phyloP scores from a whole-genome alignment of 1,139 yeast species.

The Taphrina sp. region DNA sequence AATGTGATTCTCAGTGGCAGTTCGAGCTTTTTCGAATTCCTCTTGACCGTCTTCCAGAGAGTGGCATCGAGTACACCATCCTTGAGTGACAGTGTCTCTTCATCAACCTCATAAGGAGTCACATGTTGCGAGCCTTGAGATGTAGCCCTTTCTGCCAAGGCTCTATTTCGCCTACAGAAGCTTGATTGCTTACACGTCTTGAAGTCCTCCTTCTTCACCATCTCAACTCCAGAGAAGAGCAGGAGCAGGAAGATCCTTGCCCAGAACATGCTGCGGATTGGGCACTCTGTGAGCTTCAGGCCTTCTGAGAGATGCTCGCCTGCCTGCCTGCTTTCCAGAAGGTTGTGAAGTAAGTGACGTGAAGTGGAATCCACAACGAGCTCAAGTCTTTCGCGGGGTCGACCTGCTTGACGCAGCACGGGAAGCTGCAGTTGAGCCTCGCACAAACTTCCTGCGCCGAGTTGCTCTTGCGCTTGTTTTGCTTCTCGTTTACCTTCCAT shows the following conservation, averaged over 20 bases:
- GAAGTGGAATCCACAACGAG: no score
- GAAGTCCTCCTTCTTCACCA: conserved; percentile 70
- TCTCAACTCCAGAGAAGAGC: conserved; percentile 39
- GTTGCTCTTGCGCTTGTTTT: no score
- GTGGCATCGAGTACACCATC: conserved; percentile 48
- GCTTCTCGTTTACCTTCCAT: no score
- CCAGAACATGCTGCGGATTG: conserved; percentile 1
- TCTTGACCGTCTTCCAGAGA: conserved; percentile 48
- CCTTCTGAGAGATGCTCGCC: no score
- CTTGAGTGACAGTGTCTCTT: conserved; percentile 45
- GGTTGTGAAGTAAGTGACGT: no score
- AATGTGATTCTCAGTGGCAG: conserved; percentile 61
- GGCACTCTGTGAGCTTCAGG: background rate
- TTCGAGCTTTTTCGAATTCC: conserved; percentile 43
- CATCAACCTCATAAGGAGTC: conserved; percentile 58
- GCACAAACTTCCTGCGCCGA: no score
- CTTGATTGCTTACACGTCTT: conserved; percentile 80
- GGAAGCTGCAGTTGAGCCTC: no score
- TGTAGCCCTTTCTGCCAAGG: conserved; percentile 57
- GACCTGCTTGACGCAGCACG: no score
- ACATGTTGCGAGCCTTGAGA: conserved; percentile 41
- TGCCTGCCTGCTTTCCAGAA: no score
- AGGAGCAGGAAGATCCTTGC: conserved; percentile 1
- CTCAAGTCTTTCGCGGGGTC: no score
- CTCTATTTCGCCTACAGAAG: conserved; percentile 78